Percentiles rank a stretch among this genome's conserved stretches.
Evolutionary conservation across 192 early-diverging fungal genomes (phyloP).

Genomic region (Irineochytrium annulatum): DNA sequence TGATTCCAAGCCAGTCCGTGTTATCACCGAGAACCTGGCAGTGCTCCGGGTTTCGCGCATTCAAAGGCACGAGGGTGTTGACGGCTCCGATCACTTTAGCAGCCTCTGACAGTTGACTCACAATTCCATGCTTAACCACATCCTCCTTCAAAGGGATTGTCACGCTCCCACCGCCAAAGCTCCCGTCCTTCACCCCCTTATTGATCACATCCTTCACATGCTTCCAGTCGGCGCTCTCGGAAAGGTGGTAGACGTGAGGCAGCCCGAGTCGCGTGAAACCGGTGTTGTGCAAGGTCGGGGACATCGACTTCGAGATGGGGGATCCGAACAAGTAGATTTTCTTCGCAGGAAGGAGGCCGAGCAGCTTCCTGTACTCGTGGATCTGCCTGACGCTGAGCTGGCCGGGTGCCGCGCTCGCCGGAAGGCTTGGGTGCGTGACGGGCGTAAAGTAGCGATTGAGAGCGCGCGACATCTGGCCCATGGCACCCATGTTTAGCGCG

Average conservation of each 20-base stretch:
- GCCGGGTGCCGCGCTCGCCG: constrained; percentile 83
- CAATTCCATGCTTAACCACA: constrained; percentile 61
- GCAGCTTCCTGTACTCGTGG: constrained; percentile 57
- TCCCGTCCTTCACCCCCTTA: constrained; percentile 27
- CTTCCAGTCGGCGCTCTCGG: constrained; percentile 63
- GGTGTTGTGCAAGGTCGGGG: constrained; percentile 90
- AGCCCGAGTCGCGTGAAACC: constrained; percentile 81
- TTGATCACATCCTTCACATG: constrained; percentile 44
- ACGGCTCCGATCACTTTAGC: constrained; percentile 90
- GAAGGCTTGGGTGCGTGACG: constrained; percentile 81
- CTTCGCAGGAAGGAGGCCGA: constrained; percentile 66
- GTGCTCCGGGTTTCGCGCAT: background rate
- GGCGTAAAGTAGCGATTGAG: constrained; percentile 91
- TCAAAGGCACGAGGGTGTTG: constrained; percentile 66
- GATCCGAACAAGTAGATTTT: constrained; percentile 83
- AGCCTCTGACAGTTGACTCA: constrained; percentile 67
- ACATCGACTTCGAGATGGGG: constrained; percentile 86
- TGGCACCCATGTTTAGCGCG: constrained; percentile 88
- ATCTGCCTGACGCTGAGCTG: constrained; percentile 85
- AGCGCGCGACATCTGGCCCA: constrained; percentile 86
- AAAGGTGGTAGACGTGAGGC: constrained; percentile 74
- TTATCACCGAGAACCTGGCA: constrained; percentile 78
- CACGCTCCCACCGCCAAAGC: constrained; percentile 90
- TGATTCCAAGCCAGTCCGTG: constrained; percentile 94
- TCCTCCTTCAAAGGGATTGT: constrained; percentile 94